Percentiles rank a stretch among this genome's conserved stretches.
phyloP scores from a whole-genome alignment of 768 basidiomycete species.

The Krasilnikovozyma curviuscula region DNA sequence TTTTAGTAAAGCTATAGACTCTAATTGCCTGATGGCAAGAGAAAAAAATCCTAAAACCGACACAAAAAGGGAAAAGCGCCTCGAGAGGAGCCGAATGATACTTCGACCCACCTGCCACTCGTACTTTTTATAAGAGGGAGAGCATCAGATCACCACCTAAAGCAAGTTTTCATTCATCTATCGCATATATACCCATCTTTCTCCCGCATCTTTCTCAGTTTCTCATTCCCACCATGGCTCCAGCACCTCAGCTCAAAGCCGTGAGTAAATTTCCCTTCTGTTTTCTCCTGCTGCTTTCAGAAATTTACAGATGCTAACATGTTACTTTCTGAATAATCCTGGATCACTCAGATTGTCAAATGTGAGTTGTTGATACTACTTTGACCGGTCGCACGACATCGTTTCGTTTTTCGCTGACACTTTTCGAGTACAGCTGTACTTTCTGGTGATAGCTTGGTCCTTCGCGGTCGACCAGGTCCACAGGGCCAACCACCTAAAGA shows the following conservation, averaged over 20 bases:
- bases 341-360: not conserved
- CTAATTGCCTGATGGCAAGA: too few species aligned
- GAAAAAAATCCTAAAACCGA: too few species aligned
- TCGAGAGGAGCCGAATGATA: too few species aligned
- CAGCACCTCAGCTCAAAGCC: not conserved
- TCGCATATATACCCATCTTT: too few species aligned
- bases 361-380: not conserved
- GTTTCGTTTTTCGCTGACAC: not conserved
- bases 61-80: too few species aligned
- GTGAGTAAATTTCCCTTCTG: not conserved
- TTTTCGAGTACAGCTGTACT: conserved; percentile 43
- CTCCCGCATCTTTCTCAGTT: too few species aligned
- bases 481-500: conserved; percentile 83
- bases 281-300: not conserved
- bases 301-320: not conserved
- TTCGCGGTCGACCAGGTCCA: conserved; percentile 54
- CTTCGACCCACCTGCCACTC: too few species aligned
- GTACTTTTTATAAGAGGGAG: too few species aligned
- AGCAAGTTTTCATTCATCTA: too few species aligned
- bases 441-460: conserved; percentile 72
- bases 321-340: not conserved
- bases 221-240: too few species aligned
- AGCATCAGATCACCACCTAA: too few species aligned
- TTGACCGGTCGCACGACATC: not conserved
- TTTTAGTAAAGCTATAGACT: too few species aligned